A percentile compares a stretch with the other conserved stretches of the same genome.
Evolutionary conservation across 1,139 yeast genomes (phyloP).

Genomic region (Blastobotrys capitulatus): DNA sequence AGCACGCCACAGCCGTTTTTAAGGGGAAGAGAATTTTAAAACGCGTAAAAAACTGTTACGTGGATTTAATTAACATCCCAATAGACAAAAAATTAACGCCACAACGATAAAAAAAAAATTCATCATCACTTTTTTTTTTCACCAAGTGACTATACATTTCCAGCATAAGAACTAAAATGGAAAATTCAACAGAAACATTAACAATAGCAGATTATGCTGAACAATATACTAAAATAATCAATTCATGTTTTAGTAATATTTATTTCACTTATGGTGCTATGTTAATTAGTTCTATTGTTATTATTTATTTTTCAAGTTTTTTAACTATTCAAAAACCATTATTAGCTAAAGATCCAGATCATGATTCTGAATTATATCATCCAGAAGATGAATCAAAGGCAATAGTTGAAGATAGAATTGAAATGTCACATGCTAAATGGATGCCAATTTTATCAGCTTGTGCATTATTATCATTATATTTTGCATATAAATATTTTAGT

Average conservation of each 20-base stretch:
- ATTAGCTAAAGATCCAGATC: constrained; percentile 41
- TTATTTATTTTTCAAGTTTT: constrained; percentile 39
- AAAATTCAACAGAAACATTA: neutral
- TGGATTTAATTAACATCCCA: too few species aligned
- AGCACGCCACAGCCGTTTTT: too few species aligned
- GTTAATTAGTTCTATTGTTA: constrained; percentile 10
- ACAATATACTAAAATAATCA: neutral
- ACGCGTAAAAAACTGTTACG: too few species aligned
- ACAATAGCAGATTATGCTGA: neutral
- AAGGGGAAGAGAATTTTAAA: too few species aligned
- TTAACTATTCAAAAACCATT: constrained; percentile 42
- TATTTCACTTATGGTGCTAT: constrained; percentile 10
- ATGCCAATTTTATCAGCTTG: constrained; percentile 42
- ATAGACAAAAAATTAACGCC: too few species aligned
- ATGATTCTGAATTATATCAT: constrained; percentile 40
- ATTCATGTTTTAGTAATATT: neutral
- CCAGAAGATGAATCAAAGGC: constrained; percentile 41
- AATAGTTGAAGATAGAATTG: constrained; percentile 9
- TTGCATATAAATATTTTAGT: constrained; percentile 33
- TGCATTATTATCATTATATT: constrained; percentile 37
- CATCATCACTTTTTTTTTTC: too few species aligned
- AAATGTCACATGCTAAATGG: constrained; percentile 31
- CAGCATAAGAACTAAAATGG: neutral
- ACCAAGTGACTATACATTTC: too few species aligned
- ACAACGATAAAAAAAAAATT: too few species aligned